These are phyloP conservation scores for Pleurotus tuber-regium DNA, from an alignment of 768 basidiomycete genomes.

Conservation along the genomic window DNA sequence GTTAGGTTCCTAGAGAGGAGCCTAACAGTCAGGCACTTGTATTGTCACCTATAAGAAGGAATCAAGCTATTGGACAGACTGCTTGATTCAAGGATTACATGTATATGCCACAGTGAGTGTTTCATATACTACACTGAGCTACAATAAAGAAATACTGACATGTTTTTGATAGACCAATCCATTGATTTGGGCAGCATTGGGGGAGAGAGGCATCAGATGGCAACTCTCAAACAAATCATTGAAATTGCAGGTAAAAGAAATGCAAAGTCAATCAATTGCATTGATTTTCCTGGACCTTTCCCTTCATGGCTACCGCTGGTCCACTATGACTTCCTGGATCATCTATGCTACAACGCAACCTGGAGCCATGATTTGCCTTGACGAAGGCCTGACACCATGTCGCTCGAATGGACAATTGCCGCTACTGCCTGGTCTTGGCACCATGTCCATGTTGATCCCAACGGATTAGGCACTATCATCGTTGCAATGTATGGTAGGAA, in stretches of 20 bases:
- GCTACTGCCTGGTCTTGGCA: slow-evolving; percentile 2
- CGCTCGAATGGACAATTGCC: background rate
- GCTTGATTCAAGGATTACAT: no score
- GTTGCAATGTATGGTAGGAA: background rate
- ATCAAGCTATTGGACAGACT: no score
- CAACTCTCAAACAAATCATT: background rate
- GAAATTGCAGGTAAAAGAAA: background rate
- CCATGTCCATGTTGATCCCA: background rate
- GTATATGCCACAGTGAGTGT: no score
- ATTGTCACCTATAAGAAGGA: no score
- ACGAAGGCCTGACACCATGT: background rate
- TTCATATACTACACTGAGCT: no score
- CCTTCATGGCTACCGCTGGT: background rate
- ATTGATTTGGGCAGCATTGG: background rate
- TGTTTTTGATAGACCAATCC: slow-evolving; percentile 10
- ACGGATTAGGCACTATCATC: background rate
- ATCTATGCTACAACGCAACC: background rate
- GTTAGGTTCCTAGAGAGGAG: no score
- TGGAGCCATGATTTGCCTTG: background rate
- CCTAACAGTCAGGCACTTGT: no score
- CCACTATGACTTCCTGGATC: background rate
- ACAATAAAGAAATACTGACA: no score
- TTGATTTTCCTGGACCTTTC: background rate
- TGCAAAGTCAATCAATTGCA: background rate
- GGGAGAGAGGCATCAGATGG: background rate